Base-by-base conservation (phyloP, 108 stramenopile species). In the Fragilaria crotonensis region DNA sequence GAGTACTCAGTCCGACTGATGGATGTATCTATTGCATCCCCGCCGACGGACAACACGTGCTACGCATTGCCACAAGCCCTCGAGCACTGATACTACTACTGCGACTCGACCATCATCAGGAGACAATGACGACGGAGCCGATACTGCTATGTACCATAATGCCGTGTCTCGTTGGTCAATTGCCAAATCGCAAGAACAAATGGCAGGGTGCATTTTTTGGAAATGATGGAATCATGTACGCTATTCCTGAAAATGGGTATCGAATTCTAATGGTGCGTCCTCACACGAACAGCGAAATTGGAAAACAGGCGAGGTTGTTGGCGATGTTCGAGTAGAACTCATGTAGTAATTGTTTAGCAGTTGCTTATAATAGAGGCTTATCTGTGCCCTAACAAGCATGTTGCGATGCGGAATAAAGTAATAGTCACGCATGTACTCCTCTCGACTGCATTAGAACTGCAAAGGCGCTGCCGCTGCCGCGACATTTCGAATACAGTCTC, bases 201-300 rank as follows among this genome's bases (percentile, higher is more conserved):
- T 89, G 82, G 82, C 88, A 89, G 67, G 88, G 88, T 21, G 88
- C 70, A 20, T 76, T 78, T 45, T 58, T 69, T 21, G 88, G 88
- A 7, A 68, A 64, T n/a, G 88, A 89, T 68, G 80, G 76, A 5
- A 66, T 62, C n/a, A 71, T 89, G 5, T 89, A 89, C 59, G 82
- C 81, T 48, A 82, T 89, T 33, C 88, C 88, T 2, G 88, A 89
- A 57, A 84, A 84, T 57, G 71, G 73, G 9, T 75, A 77, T 25
- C 69, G 83, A 17, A 81, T 89, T 20, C 70, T 89, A 80, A 63
- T 69, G 20, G 77, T 88, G 27, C 82, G 78, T 25, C 80, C 83
- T 22, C 80, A n/a, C n/a, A n/a, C n/a, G n/a, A n/a, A n/a, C n/a
- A n/a, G n/a, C n/a, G n/a, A n/a, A n/a, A n/a, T n/a, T n/a, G n/a